A percentile compares a stretch with the other conserved stretches of the same genome.
These are phyloP conservation scores for Fagus crenata DNA, from an alignment of 306 rosid species.

Conservation along the genomic window DNA sequence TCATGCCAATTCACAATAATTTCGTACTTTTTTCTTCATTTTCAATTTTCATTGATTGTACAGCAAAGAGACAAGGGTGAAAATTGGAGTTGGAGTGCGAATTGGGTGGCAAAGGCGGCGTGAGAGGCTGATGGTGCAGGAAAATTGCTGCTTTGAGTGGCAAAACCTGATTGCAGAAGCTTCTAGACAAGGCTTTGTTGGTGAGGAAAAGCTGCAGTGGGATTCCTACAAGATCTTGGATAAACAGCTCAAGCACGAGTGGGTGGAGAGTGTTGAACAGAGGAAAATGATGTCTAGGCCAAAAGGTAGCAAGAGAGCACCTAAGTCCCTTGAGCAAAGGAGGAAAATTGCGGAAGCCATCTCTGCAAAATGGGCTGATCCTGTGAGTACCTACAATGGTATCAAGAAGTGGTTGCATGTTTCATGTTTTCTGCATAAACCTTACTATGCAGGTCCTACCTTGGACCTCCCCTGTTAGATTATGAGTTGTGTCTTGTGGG, in stretches of 20 bases:
- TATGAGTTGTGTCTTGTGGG: background rate
- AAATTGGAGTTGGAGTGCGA: slow-evolving; percentile 76
- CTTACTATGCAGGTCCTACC: slow-evolving; percentile 18
- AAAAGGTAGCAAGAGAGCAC: slow-evolving; percentile 68
- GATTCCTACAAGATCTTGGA: slow-evolving; percentile 62
- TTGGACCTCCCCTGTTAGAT: slow-evolving; percentile 1
- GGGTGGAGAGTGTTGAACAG: slow-evolving; percentile 58
- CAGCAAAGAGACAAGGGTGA: slow-evolving; percentile 73
- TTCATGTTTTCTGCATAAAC: slow-evolving; percentile 5
- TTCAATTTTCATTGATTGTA: slow-evolving; percentile 27
- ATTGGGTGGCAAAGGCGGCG: slow-evolving; percentile 69
- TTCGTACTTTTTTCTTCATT: background rate
- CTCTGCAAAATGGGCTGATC: slow-evolving; percentile 87
- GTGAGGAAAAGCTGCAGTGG: slow-evolving; percentile 84
- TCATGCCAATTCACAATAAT: background rate
- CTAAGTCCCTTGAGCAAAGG: slow-evolving; percentile 87
- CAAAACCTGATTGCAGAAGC: slow-evolving; percentile 81
- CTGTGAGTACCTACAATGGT: slow-evolving; percentile 53
- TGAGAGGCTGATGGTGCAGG: slow-evolving; percentile 56
- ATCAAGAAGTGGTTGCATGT: slow-evolving; percentile 21
- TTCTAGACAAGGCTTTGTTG: slow-evolving; percentile 66
- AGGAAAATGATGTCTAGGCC: slow-evolving; percentile 49
- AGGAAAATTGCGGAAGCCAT: slow-evolving; percentile 85
- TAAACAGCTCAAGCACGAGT: slow-evolving; percentile 60
- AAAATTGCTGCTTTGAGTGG: slow-evolving; percentile 75